Percentiles rank a stretch among this genome's conserved stretches.
Evolutionary conservation across 1,139 yeast genomes (phyloP).

Genomic region (Spathaspora jeffriesii): DNA sequence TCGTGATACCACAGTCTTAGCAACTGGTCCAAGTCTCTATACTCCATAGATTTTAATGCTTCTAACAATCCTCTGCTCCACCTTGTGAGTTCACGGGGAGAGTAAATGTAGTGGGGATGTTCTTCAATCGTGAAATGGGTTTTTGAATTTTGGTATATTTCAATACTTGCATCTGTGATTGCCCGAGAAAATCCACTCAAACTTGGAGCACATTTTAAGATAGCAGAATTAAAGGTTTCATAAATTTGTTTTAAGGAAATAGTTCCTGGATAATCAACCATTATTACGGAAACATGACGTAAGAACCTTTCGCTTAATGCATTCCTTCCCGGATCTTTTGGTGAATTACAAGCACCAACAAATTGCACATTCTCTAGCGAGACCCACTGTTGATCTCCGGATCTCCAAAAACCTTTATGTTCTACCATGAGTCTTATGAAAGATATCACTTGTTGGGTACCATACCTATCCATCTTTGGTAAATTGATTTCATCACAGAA

Average conservation of each 20-base stretch:
- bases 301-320: conserved; percentile 62
- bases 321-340: conserved; percentile 77
- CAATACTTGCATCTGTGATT: conserved; percentile 68
- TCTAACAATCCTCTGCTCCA: conserved; percentile 81
- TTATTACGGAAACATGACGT: conserved; percentile 65
- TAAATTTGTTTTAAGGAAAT: conserved; percentile 71
- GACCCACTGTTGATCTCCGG: conserved; percentile 65
- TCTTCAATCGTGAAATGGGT: conserved; percentile 31
- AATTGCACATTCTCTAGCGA: conserved; percentile 66
- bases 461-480: conserved; percentile 74
- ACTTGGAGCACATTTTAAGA: conserved; percentile 64
- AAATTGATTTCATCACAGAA: conserved; percentile 94
- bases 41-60: conserved; percentile 45
- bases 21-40: conserved; percentile 40
- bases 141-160: conserved; percentile 53
- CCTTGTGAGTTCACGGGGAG: conserved; percentile 91
- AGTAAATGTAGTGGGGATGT: conserved; percentile 68
- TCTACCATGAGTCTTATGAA: conserved; percentile 78
- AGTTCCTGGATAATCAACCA: conserved; percentile 82
- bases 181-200: conserved; percentile 53
- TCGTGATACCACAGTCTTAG: conserved; percentile 82
- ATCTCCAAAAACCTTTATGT: conserved; percentile 76
- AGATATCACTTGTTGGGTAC: conserved; percentile 74
- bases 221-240: conserved; percentile 53
- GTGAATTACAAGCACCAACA: conserved; percentile 96